Base-by-base conservation (phyloP, 352 stramenopile genomes). In the Phytophthora ohioensis region DNA sequence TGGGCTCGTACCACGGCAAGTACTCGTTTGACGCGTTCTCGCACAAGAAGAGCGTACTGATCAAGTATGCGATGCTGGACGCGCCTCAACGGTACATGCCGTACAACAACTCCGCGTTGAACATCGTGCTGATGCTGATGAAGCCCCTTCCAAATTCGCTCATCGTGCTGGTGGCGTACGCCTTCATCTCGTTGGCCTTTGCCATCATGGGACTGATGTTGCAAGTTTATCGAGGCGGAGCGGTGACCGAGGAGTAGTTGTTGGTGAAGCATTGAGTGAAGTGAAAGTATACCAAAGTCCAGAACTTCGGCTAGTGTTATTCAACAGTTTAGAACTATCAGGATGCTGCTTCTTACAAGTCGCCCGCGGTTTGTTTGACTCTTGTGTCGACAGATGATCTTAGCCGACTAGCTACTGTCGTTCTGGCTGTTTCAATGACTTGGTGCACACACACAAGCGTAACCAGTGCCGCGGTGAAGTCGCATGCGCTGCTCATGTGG, bases 1-100 rank as follows among this genome's bases (percentile, higher is more conserved):
- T 90, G 64, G 92, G 93, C 12, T 66, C 72, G 0, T 97, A 96
- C 72, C 90, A 96, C 63, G 94, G 94, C 30, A 87, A 91, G 41
- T 64, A 83, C 63, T 88, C 82, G 27, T 98, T 98, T 42, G 72
- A 91, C 9, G 75, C 82, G 30, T 94, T 95, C 55, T 86, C 81
- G 21, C 87, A 91, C 75, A 79, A 81, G 57, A 91, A 91, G 60
- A 76, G 77, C 27, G 80, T 91, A 49, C 49, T 91, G 62, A 56
- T 84, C 52, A 89, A 78, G 59, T 85, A 79, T 57, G 79, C 69
- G 54, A 78, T 81, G 48, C 42, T 91, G 42, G 86, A 93, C 42
- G 58, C 85, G 7, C 67, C 73, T 49, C 74, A 88, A 66, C 79
- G 86, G 9, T 93, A 93, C 70, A 79, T 80, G 71, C 86, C 86